Conservation (phyloP, 805 yeast species). For the Teunomyces tritomae region DNA sequence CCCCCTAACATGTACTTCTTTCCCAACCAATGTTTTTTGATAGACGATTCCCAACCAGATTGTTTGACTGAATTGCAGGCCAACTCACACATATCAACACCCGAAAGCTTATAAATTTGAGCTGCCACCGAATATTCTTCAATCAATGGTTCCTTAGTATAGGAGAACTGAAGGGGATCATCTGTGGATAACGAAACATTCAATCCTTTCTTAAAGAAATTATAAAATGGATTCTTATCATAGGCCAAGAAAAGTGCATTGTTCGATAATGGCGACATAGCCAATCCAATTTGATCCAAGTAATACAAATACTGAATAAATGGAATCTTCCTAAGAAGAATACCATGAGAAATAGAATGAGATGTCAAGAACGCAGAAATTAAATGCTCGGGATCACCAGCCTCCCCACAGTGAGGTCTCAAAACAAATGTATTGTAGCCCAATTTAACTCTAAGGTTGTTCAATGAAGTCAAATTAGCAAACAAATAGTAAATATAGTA, state of each 20-base stretch:
- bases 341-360: conserved; percentile 95
- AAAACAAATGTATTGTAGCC: conserved; percentile 88
- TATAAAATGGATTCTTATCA: conserved; percentile 93
- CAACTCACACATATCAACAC: conserved; percentile 96
- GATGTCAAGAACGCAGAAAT: conserved; percentile 85
- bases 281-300: conserved; percentile 92
- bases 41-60: conserved; percentile 86
- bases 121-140: conserved; percentile 99
- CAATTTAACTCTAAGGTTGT: conserved; percentile 73
- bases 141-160: conserved; percentile 94
- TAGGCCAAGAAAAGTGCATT: conserved; percentile 94
- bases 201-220: conserved; percentile 88
- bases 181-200: conserved; percentile 94
- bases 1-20: conserved; percentile 56
- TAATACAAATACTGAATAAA: conserved; percentile 91
- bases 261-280: conserved; percentile 97
- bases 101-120: conserved; percentile 89
- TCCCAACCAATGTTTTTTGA: conserved; percentile 94
- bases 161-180: conserved; percentile 96
- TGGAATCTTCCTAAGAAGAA: conserved; percentile 87
- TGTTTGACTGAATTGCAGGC: conserved; percentile 91
- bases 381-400: conserved; percentile 99
- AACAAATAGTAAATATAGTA: conserved; percentile 88
- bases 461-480: conserved; percentile 82
- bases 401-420: conserved; percentile 98